Base-by-base conservation (phyloP, 495 filamentous ascomycete genomes). In the Podospora australis region DNA sequence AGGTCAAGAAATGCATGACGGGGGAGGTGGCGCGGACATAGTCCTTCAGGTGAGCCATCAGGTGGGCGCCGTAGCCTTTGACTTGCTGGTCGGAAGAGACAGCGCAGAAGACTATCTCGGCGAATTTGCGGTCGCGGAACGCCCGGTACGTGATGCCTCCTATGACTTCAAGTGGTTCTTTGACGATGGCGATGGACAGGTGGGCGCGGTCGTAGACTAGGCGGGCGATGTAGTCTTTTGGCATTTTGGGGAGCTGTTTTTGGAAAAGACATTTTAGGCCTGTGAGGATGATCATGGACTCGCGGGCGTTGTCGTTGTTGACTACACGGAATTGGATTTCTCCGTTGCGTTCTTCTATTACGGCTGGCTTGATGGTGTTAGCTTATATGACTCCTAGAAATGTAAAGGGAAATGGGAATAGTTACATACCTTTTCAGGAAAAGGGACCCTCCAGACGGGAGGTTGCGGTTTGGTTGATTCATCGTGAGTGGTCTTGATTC, bases 1-100 rank as follows among this genome's bases (percentile, higher is more conserved):
- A 97, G 13, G 91, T 97, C 6, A 97, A 78, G 68, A 96, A 96
- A 63, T 96, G 88, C 87, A 95, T 95, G n/a, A 97, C 88, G 38
- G 87, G 82, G 8, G 83, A 88, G 1, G 88, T 94, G 1, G 90
- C 90, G 67, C 90, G 90, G 53, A 97, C 90, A 58, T 95, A 97
- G 66, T 97, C 91, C 73, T 97, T 97, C 19, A 97, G 70, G 67
- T 97, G 91, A 4, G 84, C 88, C 91, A 97, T 97, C 11, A 96
- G 73, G 71, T 96, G 90, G 14, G 91, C 90, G 53, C 91, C 91
- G 58, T 96, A 97, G 32, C 91, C 91, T 65, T 96, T 96, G 29
- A 97, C 91, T 69, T 97, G 91, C 61, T 96, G 91, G 57, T 96
- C 91, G 3, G 88, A 92, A 13, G 87, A 94, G 48, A 97, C 94